These are phyloP conservation scores for Thermochaetoides dissita DNA, from an alignment of 2,329 filamentous ascomycete genomes.

Conservation along the genomic window DNA sequence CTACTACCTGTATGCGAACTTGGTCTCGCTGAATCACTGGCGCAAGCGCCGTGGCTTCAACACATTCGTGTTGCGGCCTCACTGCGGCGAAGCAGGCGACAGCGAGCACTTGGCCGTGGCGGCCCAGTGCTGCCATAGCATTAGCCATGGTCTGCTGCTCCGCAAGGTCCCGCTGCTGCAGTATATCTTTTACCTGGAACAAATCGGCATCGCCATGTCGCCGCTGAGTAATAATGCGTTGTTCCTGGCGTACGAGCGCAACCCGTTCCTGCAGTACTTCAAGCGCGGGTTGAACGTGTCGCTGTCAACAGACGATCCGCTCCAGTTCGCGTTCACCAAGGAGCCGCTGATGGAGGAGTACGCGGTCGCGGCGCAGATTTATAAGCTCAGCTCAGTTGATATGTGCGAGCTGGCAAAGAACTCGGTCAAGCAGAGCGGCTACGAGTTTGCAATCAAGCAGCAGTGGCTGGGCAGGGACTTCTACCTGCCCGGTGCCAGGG, in stretches of 20 bases:
- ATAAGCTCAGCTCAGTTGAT: slow-evolving; percentile 90
- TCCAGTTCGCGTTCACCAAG: slow-evolving; percentile 97
- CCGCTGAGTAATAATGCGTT: slow-evolving; percentile 94
- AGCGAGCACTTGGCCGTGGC: slow-evolving; percentile 91
- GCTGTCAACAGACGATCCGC: slow-evolving; percentile 85
- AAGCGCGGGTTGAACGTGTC: slow-evolving; percentile 89
- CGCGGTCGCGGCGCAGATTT: slow-evolving; percentile 93
- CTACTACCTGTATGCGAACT: slow-evolving; percentile 92
- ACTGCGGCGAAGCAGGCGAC: slow-evolving; percentile 93
- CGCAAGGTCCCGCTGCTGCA: slow-evolving; percentile 90
- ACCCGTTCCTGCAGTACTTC: slow-evolving; percentile 93
- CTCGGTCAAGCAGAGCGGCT: slow-evolving; percentile 87
- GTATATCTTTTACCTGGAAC: slow-evolving; percentile 95
- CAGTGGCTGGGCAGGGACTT: slow-evolving; percentile 79
- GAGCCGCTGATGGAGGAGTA: slow-evolving; percentile 97
- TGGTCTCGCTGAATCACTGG: slow-evolving; percentile 83
- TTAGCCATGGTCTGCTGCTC: slow-evolving; percentile 83
- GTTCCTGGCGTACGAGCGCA: slow-evolving; percentile 91
- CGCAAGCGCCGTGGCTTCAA: slow-evolving; percentile 87
- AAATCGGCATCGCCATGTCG: slow-evolving; percentile 99
- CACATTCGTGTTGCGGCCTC: slow-evolving; percentile 81
- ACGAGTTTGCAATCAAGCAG: slow-evolving; percentile 76
- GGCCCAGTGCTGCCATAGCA: slow-evolving; percentile 85
- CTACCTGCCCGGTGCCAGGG: slow-evolving; percentile 61
- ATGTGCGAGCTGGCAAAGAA: slow-evolving; percentile 98